Conservation (phyloP, 2,329 filamentous ascomycete species). For the Aspergillus hortae region DNA sequence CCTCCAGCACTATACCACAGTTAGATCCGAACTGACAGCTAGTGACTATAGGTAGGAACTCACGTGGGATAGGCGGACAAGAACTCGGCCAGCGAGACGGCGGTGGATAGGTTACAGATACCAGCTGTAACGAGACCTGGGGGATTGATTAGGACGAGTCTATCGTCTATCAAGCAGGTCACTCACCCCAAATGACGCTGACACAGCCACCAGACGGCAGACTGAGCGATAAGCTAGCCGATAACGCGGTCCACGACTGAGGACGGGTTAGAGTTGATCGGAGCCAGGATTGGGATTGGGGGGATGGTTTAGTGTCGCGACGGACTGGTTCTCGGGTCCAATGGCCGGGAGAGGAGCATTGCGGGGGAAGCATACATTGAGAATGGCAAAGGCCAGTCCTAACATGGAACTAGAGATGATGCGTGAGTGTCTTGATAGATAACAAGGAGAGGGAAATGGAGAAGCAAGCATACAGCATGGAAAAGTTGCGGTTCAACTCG, state of each 20-base stretch:
- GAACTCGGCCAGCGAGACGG: conserved; percentile 68
- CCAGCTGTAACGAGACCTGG: conserved; percentile 54
- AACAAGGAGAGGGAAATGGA: no score
- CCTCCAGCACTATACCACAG: conserved; percentile 47
- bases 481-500: conserved; percentile 58
- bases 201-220: conserved; percentile 69
- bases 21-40: conserved; percentile 9
- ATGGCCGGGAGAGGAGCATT: not conserved
- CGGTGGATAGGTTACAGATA: conserved; percentile 67
- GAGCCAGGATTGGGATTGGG: not conserved
- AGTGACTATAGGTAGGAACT: conserved; percentile 9
- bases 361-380: conserved; percentile 44
- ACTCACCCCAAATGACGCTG: conserved; percentile 69
- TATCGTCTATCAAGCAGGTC: not conserved
- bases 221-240: conserved; percentile 56
- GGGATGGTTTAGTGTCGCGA: not conserved
- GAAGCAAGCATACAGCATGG: conserved; percentile 38
- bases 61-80: conserved; percentile 59
- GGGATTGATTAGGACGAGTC: not conserved
- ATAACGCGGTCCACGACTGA: conserved; percentile 58
- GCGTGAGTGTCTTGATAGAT: not conserved
- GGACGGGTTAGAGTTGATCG: conserved; percentile 7
- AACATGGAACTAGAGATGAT: conserved; percentile 49
- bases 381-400: conserved; percentile 59
- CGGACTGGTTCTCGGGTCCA: not conserved